phyloP scores from a whole-genome alignment of 148 eudicot genomes.

The Arbutus unedo region DNA sequence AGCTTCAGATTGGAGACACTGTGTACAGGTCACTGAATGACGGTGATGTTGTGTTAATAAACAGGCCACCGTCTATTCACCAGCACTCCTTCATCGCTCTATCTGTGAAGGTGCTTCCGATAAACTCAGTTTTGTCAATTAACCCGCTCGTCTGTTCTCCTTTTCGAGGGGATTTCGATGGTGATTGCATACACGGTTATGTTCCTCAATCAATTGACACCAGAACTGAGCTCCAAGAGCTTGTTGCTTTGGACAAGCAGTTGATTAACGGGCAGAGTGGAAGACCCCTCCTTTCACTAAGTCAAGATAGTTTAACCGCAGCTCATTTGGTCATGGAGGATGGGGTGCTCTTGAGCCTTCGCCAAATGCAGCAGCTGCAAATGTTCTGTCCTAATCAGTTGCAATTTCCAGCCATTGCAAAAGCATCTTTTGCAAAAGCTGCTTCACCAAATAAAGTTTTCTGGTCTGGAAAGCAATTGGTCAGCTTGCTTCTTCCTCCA shows the following conservation, averaged over 20 bases:
- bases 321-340: slow-evolving; percentile 67
- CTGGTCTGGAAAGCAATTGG: slow-evolving; percentile 82
- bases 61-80: slow-evolving; percentile 94
- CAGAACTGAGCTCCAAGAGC: slow-evolving; percentile 79
- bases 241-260: slow-evolving; percentile 70
- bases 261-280: slow-evolving; percentile 76
- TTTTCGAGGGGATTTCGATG: slow-evolving; percentile 89
- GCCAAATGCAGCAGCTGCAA: slow-evolving; percentile 71
- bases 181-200: slow-evolving; percentile 90
- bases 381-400: slow-evolving; percentile 54
- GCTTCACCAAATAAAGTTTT: slow-evolving; percentile 23
- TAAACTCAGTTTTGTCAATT: slow-evolving; percentile 65
- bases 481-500: slow-evolving; percentile 65
- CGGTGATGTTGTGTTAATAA: slow-evolving; percentile 80
- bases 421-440: slow-evolving; percentile 35
- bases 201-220: slow-evolving; percentile 79
- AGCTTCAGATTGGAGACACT: slow-evolving; percentile 60
- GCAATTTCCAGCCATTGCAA: slow-evolving; percentile 39
- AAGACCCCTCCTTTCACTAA: slow-evolving; percentile 57
- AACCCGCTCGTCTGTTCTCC: slow-evolving; percentile 88
- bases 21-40: slow-evolving; percentile 64
- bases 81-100: slow-evolving; percentile 81
- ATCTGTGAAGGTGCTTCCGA: slow-evolving; percentile 65
- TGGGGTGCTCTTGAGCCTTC: slow-evolving; percentile 42
- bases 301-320: slow-evolving; percentile 87